These are phyloP conservation scores for Brassica balearica DNA, from an alignment of 441 rosid genomes.

Conservation along the genomic window DNA sequence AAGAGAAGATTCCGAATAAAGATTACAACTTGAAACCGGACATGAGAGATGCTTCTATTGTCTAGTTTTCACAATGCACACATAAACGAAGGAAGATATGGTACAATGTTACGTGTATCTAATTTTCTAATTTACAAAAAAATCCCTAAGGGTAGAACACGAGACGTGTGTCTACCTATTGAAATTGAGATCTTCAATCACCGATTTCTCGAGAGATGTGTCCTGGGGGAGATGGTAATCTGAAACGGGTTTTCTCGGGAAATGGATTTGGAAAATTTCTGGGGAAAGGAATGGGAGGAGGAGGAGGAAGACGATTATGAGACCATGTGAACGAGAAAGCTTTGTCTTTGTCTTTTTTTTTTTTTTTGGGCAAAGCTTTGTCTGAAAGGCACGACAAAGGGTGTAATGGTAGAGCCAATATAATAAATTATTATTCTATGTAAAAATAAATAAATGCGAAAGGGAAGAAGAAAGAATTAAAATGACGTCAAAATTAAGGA, in stretches of 20 bases:
- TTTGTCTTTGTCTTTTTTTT: conserved; percentile 35
- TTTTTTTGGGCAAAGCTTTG: conserved; percentile 23
- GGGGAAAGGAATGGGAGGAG: conserved; percentile 3
- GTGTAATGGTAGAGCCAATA: conserved; percentile 29
- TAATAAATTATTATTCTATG: not conserved
- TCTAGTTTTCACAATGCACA: conserved; percentile 14
- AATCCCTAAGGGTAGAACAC: conserved; percentile 31
- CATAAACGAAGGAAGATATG: not conserved
- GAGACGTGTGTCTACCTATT: conserved; percentile 30
- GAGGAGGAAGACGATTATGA: conserved; percentile 30
- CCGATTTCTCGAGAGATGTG: conserved; percentile 11
- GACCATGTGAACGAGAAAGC: conserved; percentile 41
- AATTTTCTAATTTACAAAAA: not conserved
- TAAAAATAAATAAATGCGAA: not conserved
- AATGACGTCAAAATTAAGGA: not conserved
- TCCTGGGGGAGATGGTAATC: not conserved
- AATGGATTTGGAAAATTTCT: not conserved
- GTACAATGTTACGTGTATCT: not conserved
- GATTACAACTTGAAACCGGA: conserved; percentile 23
- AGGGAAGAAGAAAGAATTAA: not conserved
- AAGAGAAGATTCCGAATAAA: conserved; percentile 25
- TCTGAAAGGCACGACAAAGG: conserved; percentile 41
- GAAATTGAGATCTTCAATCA: conserved; percentile 41
- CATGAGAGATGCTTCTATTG: conserved; percentile 17
- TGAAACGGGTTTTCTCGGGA: conserved; percentile 35